A percentile compares a stretch with the other conserved stretches of the same genome.
phyloP scores from a whole-genome alignment of 2,329 filamentous ascomycete species.

The Cryphonectria nitschkei region DNA sequence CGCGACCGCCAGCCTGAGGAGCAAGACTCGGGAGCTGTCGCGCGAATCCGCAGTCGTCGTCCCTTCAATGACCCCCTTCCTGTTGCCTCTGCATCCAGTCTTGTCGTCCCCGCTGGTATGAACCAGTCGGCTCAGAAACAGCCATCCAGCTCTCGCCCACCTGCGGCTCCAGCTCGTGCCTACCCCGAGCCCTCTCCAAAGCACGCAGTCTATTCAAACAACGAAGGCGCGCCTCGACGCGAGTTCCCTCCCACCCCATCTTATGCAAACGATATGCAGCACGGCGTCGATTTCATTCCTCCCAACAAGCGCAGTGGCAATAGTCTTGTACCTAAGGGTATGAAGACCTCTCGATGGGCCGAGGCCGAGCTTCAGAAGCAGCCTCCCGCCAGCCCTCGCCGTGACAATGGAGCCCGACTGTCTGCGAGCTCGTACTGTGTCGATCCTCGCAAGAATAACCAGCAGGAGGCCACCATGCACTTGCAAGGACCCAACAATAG shows the following conservation, averaged over 20 bases:
- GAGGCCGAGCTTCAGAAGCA: background rate
- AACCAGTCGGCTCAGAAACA: background rate
- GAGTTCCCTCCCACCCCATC: background rate
- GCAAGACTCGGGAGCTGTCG: background rate
- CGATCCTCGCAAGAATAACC: too few relatives aligned
- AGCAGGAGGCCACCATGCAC: background rate
- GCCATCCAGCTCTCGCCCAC: background rate
- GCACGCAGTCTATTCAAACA: background rate
- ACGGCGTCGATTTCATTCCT: background rate
- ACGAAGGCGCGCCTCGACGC: background rate
- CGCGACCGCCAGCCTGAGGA: background rate
- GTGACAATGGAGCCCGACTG: background rate
- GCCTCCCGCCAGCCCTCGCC: background rate
- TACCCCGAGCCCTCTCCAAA: background rate
- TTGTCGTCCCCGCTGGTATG: background rate
- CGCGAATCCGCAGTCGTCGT: background rate
- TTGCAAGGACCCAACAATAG: background rate
- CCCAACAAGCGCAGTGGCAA: background rate
- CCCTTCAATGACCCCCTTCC: background rate
- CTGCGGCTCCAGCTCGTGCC: background rate
- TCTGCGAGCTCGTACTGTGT: background rate
- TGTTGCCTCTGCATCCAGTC: background rate
- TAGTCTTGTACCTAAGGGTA: background rate
- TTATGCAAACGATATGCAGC: background rate
- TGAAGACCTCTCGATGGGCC: constrained; percentile 9